These are phyloP conservation scores for Penicillium sp. DNA, from an alignment of 2,329 filamentous ascomycete species.

Conservation along the genomic window DNA sequence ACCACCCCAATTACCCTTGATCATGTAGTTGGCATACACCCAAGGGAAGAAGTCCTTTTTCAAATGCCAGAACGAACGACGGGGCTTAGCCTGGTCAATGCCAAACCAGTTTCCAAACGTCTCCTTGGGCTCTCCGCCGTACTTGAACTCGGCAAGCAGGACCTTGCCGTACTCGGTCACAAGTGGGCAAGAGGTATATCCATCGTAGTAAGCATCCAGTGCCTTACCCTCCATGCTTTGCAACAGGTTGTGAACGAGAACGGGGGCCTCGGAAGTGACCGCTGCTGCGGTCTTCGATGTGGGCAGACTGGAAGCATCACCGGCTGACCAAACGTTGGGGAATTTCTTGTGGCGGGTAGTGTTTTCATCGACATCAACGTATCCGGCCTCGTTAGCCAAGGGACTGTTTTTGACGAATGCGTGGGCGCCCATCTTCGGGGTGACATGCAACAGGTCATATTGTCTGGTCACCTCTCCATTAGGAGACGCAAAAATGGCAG, in stretches of 20 bases:
- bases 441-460: conserved; percentile 58
- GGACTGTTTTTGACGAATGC: conserved; percentile 54
- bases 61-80: conserved; percentile 59
- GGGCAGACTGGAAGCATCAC: conserved; percentile 60
- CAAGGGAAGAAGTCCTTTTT: conserved; percentile 69
- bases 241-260: conserved; percentile 53
- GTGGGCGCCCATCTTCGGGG: conserved; percentile 60
- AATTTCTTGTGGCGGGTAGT: conserved; percentile 56
- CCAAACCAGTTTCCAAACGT: conserved; percentile 57
- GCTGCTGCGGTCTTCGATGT: conserved; percentile 59
- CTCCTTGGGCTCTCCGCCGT: conserved; percentile 62
- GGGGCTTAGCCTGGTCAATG: conserved; percentile 57
- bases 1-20: conserved; percentile 63
- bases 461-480: conserved; percentile 48
- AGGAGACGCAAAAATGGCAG: conserved; percentile 51
- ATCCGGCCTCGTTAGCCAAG: conserved; percentile 57
- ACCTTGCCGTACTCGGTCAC: conserved; percentile 61
- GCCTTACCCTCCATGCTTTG: conserved; percentile 48
- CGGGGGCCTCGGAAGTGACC: conserved; percentile 52
- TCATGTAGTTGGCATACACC: conserved; percentile 61
- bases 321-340: conserved; percentile 59
- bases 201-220: conserved; percentile 50
- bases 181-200: conserved; percentile 58
- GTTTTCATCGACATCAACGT: conserved; percentile 57
- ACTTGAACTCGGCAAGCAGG: conserved; percentile 65